Evolutionary conservation across 352 stramenopile species (phyloP).

Genomic region (Plasmopara viticola): DNA sequence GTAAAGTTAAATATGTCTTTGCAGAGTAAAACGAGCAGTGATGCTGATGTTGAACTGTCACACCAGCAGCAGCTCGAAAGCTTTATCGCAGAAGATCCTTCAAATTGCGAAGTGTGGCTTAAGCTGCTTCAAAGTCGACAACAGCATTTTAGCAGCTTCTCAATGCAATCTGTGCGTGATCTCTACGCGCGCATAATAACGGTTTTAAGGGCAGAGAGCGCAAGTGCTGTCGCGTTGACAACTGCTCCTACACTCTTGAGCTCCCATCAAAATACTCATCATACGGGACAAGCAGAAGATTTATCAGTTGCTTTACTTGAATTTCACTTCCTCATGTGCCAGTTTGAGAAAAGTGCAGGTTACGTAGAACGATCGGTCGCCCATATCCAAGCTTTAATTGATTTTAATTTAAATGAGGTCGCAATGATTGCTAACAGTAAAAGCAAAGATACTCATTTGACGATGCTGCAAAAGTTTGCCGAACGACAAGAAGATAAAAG

Average conservation of each 20-base stretch:
- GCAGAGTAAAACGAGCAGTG: conserved; percentile 5
- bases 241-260: not conserved
- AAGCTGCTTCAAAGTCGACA: conserved; percentile 41
- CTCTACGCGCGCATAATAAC: conserved; percentile 59
- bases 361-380: conserved; percentile 57
- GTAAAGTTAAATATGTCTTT: conserved; percentile 51
- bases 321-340: conserved; percentile 50
- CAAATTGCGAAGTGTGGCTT: conserved; percentile 49
- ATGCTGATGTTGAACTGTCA: conserved; percentile 25
- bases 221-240: not conserved
- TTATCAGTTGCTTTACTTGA: conserved; percentile 21
- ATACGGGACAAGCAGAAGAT: no score
- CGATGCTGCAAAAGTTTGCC: conserved; percentile 28
- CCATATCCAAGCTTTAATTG: conserved; percentile 60
- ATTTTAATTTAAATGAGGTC: conserved; percentile 32
- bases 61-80: conserved; percentile 34
- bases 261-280: no score
- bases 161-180: conserved; percentile 56
- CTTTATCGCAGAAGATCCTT: conserved; percentile 42
- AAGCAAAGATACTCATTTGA: conserved; percentile 13
- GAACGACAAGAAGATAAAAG: conserved; percentile 25
- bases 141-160: conserved; percentile 70
- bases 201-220: conserved; percentile 34
- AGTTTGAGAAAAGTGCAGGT: conserved; percentile 46
- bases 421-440: not conserved